Conservation (phyloP, 257 asterid genomes). For the Nicotiana benthamiana region DNA sequence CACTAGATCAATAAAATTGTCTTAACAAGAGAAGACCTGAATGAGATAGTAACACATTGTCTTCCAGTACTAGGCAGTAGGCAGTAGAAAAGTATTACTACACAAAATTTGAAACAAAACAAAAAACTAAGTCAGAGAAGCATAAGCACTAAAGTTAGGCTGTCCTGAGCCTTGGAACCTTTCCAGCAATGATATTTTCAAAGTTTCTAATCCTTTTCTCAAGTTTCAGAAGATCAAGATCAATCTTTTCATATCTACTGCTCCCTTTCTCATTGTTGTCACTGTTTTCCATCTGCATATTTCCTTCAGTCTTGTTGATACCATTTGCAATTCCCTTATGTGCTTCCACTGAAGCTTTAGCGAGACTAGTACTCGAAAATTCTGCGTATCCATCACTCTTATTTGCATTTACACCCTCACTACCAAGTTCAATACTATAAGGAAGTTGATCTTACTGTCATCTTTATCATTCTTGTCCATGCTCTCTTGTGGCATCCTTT, state of each 20-base stretch:
- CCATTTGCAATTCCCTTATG: background rate
- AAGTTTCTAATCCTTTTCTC: constrained; percentile 1
- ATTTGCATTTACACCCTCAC: background rate
- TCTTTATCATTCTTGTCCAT: background rate
- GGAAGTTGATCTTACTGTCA: background rate
- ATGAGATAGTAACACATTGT: background rate
- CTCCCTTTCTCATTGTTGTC: background rate
- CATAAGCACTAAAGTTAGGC: background rate
- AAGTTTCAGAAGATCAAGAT: background rate
- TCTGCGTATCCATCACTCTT: background rate
- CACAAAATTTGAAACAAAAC: background rate
- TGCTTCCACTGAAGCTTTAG: background rate
- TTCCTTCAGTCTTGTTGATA: background rate
- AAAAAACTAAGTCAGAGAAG: background rate
- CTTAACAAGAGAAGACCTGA: background rate
- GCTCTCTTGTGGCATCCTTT: background rate
- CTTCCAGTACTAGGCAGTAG: background rate
- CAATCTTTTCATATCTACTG: background rate
- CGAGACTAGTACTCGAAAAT: background rate
- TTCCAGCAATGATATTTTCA: background rate
- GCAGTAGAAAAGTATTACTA: background rate
- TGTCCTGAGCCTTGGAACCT: background rate
- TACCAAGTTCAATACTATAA: background rate
- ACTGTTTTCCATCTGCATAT: background rate
- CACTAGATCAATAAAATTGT: background rate